A percentile compares a stretch with the other conserved stretches of the same genome.
These are phyloP conservation scores for Nannochloropsis granulata DNA, from an alignment of 108 stramenopile genomes.

Conservation along the genomic window DNA sequence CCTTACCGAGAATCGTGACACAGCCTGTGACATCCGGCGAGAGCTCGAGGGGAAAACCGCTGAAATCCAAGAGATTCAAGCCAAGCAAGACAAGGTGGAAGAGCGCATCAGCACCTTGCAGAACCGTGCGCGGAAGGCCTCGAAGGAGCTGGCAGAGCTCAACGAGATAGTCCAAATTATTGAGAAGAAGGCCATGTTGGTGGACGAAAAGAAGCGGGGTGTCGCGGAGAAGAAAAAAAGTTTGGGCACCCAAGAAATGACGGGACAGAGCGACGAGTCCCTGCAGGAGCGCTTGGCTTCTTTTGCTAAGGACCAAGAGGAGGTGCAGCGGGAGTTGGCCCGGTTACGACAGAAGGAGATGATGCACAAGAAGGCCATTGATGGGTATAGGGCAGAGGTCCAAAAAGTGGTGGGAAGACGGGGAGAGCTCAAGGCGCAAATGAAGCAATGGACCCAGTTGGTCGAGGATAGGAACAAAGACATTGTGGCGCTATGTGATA, in stretches of 20 bases:
- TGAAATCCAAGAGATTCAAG: conserved; percentile 26
- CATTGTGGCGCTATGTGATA: conserved; percentile 28
- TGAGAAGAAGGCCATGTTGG: not conserved
- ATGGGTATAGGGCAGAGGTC: not conserved
- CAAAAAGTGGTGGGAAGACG: not conserved
- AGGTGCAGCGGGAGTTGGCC: not conserved
- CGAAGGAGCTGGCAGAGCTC: not conserved
- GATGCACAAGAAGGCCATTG: not conserved
- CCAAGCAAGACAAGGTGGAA: conserved; percentile 18
- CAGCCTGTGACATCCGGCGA: not conserved
- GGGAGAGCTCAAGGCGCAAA: conserved; percentile 50
- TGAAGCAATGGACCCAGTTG: conserved; percentile 38
- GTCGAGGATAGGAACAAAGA: conserved; percentile 30
- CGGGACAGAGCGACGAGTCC: not conserved
- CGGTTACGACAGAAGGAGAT: not conserved
- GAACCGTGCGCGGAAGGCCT: not conserved
- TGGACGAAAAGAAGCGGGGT: not conserved
- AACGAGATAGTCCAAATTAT: not conserved
- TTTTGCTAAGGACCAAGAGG: not conserved
- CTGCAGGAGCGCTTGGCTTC: not conserved
- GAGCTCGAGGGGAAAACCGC: conserved; percentile 20
- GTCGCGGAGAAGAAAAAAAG: not conserved
- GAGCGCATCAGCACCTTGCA: not conserved
- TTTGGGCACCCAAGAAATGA: not conserved
- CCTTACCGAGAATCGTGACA: conserved; percentile 49